A percentile compares a stretch with the other conserved stretches of the same genome.
These are phyloP conservation scores for Aspergillus clavatus DNA, from an alignment of 2,329 filamentous ascomycete species.

Conservation along the genomic window DNA sequence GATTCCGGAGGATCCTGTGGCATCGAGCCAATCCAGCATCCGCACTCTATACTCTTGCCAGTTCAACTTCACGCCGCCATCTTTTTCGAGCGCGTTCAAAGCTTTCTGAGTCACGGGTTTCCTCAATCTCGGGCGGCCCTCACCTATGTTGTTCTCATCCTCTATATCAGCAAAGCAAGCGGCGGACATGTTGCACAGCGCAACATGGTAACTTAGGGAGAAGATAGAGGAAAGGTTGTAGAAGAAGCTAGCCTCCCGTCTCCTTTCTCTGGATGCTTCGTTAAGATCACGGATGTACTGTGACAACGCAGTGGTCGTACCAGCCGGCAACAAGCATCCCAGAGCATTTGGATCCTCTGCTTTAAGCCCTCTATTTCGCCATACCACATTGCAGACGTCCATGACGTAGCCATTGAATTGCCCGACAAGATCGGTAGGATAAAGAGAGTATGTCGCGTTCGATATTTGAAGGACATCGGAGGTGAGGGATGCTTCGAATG, in stretches of 20 bases:
- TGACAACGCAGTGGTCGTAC: constrained; percentile 42
- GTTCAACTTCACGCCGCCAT: constrained; percentile 60
- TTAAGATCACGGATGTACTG: constrained; percentile 40
- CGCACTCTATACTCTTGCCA: constrained; percentile 73
- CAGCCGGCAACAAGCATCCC: constrained; percentile 48
- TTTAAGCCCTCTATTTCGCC: constrained; percentile 69
- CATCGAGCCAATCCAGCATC: constrained; percentile 65
- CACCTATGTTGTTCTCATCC: constrained; percentile 35
- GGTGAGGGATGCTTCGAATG: constrained; percentile 61
- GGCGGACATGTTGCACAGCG: constrained; percentile 43
- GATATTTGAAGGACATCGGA: constrained; percentile 33
- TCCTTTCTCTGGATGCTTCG: constrained; percentile 28
- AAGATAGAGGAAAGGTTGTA: constrained; percentile 41
- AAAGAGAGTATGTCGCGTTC: constrained; percentile 36
- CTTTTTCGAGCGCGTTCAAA: constrained; percentile 57
- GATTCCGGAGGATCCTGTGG: constrained; percentile 60
- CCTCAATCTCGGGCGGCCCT: constrained; percentile 22
- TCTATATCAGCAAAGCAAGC: constrained; percentile 47
- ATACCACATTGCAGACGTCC: constrained; percentile 80
- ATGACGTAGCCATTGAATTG: constrained; percentile 79
- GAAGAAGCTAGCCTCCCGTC: constrained; percentile 27
- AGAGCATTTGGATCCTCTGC: constrained; percentile 56
- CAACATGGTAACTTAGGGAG: constrained; percentile 45
- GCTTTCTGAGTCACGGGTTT: constrained; percentile 64
- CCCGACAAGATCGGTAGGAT: constrained; percentile 58